Conservation (phyloP, 805 yeast species). For the Starmerella riodocensis region DNA sequence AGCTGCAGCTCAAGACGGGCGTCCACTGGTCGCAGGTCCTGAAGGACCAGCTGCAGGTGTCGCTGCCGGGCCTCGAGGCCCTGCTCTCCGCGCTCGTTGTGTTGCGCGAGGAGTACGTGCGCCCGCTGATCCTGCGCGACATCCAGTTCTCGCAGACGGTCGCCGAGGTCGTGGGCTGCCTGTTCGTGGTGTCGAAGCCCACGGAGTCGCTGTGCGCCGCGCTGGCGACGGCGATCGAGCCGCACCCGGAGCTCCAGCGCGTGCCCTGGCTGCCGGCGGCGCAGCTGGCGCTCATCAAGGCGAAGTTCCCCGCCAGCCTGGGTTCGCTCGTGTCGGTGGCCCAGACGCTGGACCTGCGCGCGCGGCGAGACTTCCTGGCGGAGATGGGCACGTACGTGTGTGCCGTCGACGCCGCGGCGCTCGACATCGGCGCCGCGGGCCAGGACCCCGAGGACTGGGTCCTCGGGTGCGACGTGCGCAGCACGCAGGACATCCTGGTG, state of each 20-base stretch:
- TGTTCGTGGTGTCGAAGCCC: slow-evolving; percentile 13
- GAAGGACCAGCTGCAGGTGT: slow-evolving; percentile 8
- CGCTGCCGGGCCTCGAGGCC: slow-evolving; percentile 6
- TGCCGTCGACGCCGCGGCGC: slow-evolving; percentile 5
- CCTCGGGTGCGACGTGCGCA: slow-evolving; percentile 32
- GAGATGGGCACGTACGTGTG: slow-evolving; percentile 47
- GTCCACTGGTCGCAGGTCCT: slow-evolving; percentile 17
- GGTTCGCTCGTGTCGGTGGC: slow-evolving; percentile 38
- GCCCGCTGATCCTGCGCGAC: slow-evolving; percentile 3
- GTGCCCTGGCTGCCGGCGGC: slow-evolving; percentile 38
- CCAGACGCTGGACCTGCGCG: slow-evolving; percentile 6
- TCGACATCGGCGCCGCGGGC: slow-evolving; percentile 28
- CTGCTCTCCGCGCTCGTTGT: slow-evolving; percentile 13
- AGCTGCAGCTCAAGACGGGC: slow-evolving; percentile 13
- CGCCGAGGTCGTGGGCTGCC: slow-evolving; percentile 18
- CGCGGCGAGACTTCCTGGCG: slow-evolving; percentile 38
- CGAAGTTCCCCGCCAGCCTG: slow-evolving; percentile 59
- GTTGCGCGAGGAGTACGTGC: not conserved
- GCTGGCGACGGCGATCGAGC: slow-evolving; percentile 32
- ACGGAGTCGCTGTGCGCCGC: slow-evolving; percentile 22
- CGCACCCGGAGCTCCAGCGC: slow-evolving; percentile 35
- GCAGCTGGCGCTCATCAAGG: slow-evolving; percentile 41
- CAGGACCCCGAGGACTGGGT: slow-evolving; percentile 29
- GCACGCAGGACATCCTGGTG: slow-evolving; percentile 31
- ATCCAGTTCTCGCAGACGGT: slow-evolving; percentile 19